Base-by-base conservation (phyloP, 225 moss, liverwort and hornwort species). In the Bryum argenteum region DNA sequence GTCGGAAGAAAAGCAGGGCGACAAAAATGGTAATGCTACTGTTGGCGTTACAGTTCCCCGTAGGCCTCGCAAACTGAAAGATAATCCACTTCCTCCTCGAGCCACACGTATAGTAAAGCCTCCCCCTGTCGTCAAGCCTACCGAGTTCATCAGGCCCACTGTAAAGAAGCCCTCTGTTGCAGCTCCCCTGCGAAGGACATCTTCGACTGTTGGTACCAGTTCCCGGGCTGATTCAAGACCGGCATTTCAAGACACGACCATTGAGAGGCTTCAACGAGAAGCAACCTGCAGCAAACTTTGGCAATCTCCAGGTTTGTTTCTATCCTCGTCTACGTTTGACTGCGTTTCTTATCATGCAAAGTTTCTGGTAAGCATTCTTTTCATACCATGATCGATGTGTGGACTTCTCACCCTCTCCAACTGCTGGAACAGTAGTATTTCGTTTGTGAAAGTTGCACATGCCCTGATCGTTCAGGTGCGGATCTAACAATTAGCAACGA, bases 191-290 rank as follows among this genome's bases (percentile, higher is more conserved):
- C 59, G 54, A 74, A 90, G 66, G 86, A 55, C 85, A 58, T 55
- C 69, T 78, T 73, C 78, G 53, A 60, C 66, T 43, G 82, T 38
- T 77, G 87, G 82, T 55, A 42, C 61, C 63, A 81, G 26, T 62
- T 41, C 77, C 52, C 85, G 81, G 80, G 89, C 73, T 51, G 78
- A 87, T 33, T 28, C 74, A 22, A 84, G 78, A 68, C 75, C 83
- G 38, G 79, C 73, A 41, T 82, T 78, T 63, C 94, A 92, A 70
- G 98, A 99, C 72, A 84, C 94, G 6, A 92, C 94, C 8, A 89
- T 94, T 54, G 98, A 99, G 77, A 88, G 98, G 55, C 92, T 99
- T 74, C 98, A 99, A 79, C 94, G 98, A 54, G 98, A 99, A 80
- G 98, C 94, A 39, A 99, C 98, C 1, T 85, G 89, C 77, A 79